Conservation (phyloP, 2,329 filamentous ascomycete species). For the Xylariomycetidae sp. region DNA sequence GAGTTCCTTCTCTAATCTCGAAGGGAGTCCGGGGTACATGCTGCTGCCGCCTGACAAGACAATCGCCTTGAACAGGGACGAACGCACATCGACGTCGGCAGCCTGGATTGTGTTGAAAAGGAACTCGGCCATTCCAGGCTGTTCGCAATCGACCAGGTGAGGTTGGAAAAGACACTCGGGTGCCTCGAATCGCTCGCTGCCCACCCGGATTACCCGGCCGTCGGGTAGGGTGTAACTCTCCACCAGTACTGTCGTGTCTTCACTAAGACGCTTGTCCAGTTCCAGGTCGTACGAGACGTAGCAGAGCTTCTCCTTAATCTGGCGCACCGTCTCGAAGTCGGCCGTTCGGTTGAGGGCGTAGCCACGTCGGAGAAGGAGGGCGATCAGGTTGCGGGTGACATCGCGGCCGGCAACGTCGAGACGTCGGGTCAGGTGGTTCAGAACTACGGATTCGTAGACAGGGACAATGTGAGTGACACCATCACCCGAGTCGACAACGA, state of each 20-base stretch:
- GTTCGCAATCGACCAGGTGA: slow-evolving; percentile 94
- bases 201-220: slow-evolving; percentile 90
- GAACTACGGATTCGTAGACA: slow-evolving; percentile 95
- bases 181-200: slow-evolving; percentile 95
- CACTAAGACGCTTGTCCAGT: slow-evolving; percentile 89
- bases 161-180: slow-evolving; percentile 98
- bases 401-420: slow-evolving; percentile 95
- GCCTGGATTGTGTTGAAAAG: slow-evolving; percentile 98
- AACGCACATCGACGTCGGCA: slow-evolving; percentile 90
- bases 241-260: slow-evolving; percentile 94
- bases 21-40: slow-evolving; percentile 97
- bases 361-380: slow-evolving; percentile 83
- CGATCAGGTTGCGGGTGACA: slow-evolving; percentile 97
- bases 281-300: slow-evolving; percentile 98
- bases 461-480: slow-evolving; percentile 98
- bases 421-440: slow-evolving; percentile 91
- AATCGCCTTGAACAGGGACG: slow-evolving; percentile 93
- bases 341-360: slow-evolving; percentile 97
- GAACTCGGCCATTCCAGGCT: slow-evolving; percentile 93
- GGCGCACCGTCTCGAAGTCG: slow-evolving; percentile 96
- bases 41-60: slow-evolving; percentile 93
- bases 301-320: slow-evolving; percentile 99
- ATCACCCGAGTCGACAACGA: slow-evolving; percentile 98
- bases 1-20: slow-evolving; percentile 92
- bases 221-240: slow-evolving; percentile 97